phyloP scores from a whole-genome alignment of 2,329 filamentous ascomycete genomes.

The Beauveria australis region DNA sequence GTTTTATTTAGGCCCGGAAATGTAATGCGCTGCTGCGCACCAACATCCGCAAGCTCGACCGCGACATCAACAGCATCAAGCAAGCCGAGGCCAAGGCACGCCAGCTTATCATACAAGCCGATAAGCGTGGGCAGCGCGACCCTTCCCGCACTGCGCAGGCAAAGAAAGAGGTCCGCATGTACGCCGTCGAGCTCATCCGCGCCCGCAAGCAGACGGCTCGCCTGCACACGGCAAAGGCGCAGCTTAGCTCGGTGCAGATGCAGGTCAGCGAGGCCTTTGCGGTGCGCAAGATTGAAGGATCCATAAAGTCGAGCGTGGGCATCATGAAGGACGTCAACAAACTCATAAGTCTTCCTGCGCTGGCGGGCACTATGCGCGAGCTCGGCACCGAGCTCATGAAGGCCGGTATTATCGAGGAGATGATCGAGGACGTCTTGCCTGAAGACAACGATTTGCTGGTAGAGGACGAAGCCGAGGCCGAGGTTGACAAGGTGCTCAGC shows the following conservation, averaged over 20 bases:
- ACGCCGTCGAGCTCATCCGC: conserved; percentile 79
- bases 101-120: conserved; percentile 73
- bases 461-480: conserved; percentile 67
- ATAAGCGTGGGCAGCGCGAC: conserved; percentile 72
- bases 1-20: conserved; percentile 67
- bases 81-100: conserved; percentile 77
- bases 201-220: conserved; percentile 67
- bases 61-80: conserved; percentile 76
- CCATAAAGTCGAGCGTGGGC: conserved; percentile 73
- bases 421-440: conserved; percentile 83
- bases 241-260: conserved; percentile 89
- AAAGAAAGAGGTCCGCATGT: conserved; percentile 72
- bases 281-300: conserved; percentile 90
- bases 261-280: conserved; percentile 96
- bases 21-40: conserved; percentile 83
- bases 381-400: conserved; percentile 81
- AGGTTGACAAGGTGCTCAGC: conserved; percentile 87
- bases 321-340: conserved; percentile 97
- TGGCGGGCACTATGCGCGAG: conserved; percentile 84
- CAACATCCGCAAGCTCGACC: conserved; percentile 90
- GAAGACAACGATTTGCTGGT: conserved; percentile 62
- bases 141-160: conserved; percentile 73
- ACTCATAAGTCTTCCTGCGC: conserved; percentile 73
- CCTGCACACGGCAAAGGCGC: conserved; percentile 79
- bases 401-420: conserved; percentile 96